Conservation (phyloP, 257 asterid genomes). For the Solanum megistacrolobum region DNA sequence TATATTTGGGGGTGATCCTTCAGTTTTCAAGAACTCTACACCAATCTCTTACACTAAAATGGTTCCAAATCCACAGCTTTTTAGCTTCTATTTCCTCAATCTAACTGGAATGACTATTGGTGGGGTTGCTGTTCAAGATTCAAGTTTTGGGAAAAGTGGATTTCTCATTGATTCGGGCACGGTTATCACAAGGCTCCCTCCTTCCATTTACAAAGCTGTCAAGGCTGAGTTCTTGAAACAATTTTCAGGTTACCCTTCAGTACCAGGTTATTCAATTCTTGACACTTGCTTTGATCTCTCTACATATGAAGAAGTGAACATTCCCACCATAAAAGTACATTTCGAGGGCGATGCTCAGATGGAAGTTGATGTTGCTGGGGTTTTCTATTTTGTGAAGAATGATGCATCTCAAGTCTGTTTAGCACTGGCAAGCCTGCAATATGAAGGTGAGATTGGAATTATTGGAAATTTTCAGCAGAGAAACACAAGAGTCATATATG, state of each 20-base stretch:
- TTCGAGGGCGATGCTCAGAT: constrained; percentile 65
- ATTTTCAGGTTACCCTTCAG: constrained; percentile 57
- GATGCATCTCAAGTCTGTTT: constrained; percentile 88
- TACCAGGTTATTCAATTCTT: constrained; percentile 60
- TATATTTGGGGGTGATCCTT: constrained; percentile 38
- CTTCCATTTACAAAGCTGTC: constrained; percentile 48
- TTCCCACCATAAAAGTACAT: constrained; percentile 51
- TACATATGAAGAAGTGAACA: constrained; percentile 47
- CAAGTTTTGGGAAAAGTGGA: constrained; percentile 33
- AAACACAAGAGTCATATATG: constrained; percentile 67
- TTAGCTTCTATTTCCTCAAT: constrained; percentile 56
- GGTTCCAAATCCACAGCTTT: constrained; percentile 40
- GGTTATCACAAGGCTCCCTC: constrained; percentile 70
- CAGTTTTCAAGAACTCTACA: constrained; percentile 42
- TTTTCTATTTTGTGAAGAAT: constrained; percentile 49
- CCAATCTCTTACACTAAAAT: constrained; percentile 58
- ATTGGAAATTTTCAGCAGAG: constrained; percentile 91
- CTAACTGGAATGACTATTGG: constrained; percentile 60
- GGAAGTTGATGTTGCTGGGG: constrained; percentile 60
- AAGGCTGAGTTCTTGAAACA: constrained; percentile 73
- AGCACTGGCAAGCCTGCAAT: constrained; percentile 73
- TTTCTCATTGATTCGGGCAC: constrained; percentile 78
- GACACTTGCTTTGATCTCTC: constrained; percentile 80
- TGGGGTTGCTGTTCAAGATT: constrained; percentile 29
- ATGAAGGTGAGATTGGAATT: constrained; percentile 64